Evolutionary conservation across 805 yeast genomes (phyloP), one percentile per base, ranked within the genome.

Genomic region (Debaryomyces tyrocola): DNA sequence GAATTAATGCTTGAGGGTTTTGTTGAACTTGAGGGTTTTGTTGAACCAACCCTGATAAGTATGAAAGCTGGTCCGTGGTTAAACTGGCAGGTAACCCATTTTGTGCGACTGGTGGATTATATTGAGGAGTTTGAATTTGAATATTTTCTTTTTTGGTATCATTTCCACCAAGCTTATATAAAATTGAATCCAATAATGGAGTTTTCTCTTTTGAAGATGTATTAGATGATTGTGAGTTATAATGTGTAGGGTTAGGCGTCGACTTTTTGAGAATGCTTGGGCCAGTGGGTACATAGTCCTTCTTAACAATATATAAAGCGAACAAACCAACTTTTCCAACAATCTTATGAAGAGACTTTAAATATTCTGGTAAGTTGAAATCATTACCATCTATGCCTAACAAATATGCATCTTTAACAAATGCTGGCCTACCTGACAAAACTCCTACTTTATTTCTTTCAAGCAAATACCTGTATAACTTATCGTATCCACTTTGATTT

Each of bases 341-440:
- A 20, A 37, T 27, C 35, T 50, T 50, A 36, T 49, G 46, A 14
- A 57, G 37, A 1, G 33, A 41, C 12, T 37, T 17, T 37, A 66
- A 53, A 45, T 59, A 63, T 15, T 40, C 41, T 4, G 70, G 69
- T 20, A 61, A 37, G 27, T 50, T 36, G 15, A 49, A 51, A 34
- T 55, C 58, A 15, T 53, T 41, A 42, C 61, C 61, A 44, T 63
- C 66, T 28, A 77, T 45, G 1, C 84, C 75, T 24, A 83, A 62
- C 44, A 85, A 51, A 59, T 85, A 85, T 7, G 85, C 76, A 62
- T 85, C 91, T 55, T 83, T 84, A 34, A 83, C 83, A 53, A 73
- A 70, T 7, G 60, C 50, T 0, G 80, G 78, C 43, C 70, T 69
- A 15, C 68, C 70, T 10, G 79, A 75, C 38, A 85, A 67, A 14